Percentiles rank a stretch among this genome's conserved stretches.
Conservation (phyloP, 163 green algal genomes). For the Volvox carteri region DNA sequence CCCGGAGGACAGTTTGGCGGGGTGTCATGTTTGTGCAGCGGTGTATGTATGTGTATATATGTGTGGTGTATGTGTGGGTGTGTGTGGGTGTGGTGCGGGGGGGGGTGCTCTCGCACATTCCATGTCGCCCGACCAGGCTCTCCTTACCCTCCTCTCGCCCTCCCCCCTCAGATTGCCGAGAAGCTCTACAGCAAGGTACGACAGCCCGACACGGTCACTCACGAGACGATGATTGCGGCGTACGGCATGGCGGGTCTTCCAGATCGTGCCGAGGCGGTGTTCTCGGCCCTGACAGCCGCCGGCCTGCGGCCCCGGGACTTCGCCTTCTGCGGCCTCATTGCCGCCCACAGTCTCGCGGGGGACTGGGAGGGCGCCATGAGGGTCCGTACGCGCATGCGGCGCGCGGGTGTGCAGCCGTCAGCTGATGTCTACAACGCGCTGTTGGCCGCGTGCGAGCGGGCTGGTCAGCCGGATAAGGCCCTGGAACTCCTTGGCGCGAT, state of each 20-base stretch:
- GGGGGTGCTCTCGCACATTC: no score
- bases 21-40: no score
- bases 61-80: no score
- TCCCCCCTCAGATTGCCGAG: constrained; percentile 41
- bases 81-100: no score
- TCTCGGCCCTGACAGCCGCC: constrained; percentile 62
- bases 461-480: constrained; percentile 74
- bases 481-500: constrained; percentile 75
- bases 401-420: constrained; percentile 48
- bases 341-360: constrained; percentile 75
- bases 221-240: constrained; percentile 87
- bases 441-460: constrained; percentile 86
- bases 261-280: constrained; percentile 61
- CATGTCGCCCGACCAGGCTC: no score
- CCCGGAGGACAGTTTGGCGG: no score
- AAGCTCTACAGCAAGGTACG: constrained; percentile 59
- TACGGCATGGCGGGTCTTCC: constrained; percentile 80
- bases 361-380: constrained; percentile 69
- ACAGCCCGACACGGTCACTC: constrained; percentile 76
- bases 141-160: no score
- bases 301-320: constrained; percentile 80
- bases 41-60: no score
- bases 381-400: constrained; percentile 69
- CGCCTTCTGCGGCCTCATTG: constrained; percentile 87
- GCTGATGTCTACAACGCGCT: constrained; percentile 92